Conservation (phyloP, 2,329 filamentous ascomycete genomes). For the Beauveria rudraprayagi region DNA sequence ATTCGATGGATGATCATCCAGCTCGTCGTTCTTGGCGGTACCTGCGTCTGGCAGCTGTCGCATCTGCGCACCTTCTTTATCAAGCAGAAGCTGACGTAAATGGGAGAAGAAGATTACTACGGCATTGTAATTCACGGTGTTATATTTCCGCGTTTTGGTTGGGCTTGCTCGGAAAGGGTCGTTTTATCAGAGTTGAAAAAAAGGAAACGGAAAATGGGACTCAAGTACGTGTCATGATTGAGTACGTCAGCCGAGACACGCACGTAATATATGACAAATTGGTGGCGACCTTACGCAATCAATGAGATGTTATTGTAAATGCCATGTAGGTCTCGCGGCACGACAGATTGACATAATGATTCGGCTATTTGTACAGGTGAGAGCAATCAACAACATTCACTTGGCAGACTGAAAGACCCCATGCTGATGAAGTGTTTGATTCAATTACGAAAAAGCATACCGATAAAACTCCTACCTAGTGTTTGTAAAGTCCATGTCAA, state of each 20-base stretch:
- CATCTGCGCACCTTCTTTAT: conserved; percentile 97
- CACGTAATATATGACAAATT: neutral
- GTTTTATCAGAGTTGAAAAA: neutral
- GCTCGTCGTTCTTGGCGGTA: conserved; percentile 71
- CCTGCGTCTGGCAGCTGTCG: conserved; percentile 94
- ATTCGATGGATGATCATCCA: conserved; percentile 93
- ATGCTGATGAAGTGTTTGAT: conserved; percentile 1
- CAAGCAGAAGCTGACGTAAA: conserved; percentile 96
- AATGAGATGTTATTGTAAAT: neutral
- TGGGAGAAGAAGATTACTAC: neutral
- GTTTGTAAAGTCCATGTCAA: conserved; percentile 11
- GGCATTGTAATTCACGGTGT: conserved; percentile 1
- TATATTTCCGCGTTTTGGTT: neutral
- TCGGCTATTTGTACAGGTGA: neutral
- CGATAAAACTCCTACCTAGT: conserved; percentile 13
- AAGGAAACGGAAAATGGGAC: neutral
- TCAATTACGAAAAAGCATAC: conserved; percentile 14
- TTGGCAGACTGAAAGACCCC: neutral
- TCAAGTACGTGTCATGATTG: neutral
- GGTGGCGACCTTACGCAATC: neutral
- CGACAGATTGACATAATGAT: too few relatives aligned
- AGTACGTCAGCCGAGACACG: neutral
- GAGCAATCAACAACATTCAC: neutral
- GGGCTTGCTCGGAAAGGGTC: conserved; percentile 1
- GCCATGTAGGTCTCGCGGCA: too few relatives aligned